Conservation (phyloP, 2,329 filamentous ascomycete genomes). For the Nigrospora osmanthi region DNA sequence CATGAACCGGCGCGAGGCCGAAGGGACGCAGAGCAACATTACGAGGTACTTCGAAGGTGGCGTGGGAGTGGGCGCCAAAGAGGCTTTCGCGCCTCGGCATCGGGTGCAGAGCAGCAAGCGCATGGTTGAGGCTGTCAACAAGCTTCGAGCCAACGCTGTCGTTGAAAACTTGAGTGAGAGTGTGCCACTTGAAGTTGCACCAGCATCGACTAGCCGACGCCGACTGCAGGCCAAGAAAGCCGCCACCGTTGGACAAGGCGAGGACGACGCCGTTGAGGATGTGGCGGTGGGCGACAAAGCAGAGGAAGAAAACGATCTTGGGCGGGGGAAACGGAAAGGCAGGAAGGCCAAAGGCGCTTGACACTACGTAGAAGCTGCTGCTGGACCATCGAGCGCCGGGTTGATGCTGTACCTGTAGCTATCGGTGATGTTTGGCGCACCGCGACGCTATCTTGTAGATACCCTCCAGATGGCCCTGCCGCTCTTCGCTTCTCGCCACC, state of each 20-base stretch:
- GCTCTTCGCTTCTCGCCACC: too few relatives aligned
- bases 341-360: neutral
- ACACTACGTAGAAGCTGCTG: neutral
- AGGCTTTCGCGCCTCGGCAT: constrained; percentile 64
- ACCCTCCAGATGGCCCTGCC: too few relatives aligned
- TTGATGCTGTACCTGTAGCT: too few relatives aligned
- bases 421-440: too few relatives aligned
- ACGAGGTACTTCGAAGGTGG: constrained; percentile 81
- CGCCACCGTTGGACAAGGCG: neutral
- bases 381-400: too few relatives aligned
- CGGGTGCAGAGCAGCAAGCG: constrained; percentile 60
- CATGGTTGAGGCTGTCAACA: constrained; percentile 68
- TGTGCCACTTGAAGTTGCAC: neutral
- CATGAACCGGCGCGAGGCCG: constrained; percentile 81
- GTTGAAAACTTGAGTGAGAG: neutral
- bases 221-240: neutral
- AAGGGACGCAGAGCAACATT: constrained; percentile 94
- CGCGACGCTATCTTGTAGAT: too few relatives aligned
- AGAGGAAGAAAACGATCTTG: neutral
- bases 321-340: neutral
- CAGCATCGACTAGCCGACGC: neutral
- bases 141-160: constrained; percentile 49
- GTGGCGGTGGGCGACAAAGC: neutral
- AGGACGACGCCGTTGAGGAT: neutral
- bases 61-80: constrained; percentile 59